Conservation (phyloP, 352 stramenopile genomes). For the Phytopythium montanum region DNA sequence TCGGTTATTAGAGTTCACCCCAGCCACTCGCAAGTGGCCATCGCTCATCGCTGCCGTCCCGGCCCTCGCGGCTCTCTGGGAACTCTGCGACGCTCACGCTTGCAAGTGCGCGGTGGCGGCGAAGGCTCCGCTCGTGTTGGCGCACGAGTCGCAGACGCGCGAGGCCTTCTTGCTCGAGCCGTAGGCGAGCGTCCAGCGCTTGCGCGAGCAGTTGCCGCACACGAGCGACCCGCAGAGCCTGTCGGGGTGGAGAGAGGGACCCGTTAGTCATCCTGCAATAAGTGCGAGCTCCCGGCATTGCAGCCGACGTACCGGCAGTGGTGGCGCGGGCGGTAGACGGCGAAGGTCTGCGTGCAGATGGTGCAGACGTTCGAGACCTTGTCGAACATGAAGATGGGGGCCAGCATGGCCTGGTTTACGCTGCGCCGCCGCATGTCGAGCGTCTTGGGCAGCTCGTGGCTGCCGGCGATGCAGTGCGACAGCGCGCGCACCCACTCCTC, state of each 20-base stretch:
- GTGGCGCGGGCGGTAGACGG: conserved; percentile 77
- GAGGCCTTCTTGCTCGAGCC: conserved; percentile 77
- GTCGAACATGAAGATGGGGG: conserved; percentile 87
- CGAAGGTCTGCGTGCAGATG: conserved; percentile 79
- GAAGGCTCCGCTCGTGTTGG: conserved; percentile 34
- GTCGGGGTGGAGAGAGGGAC: not conserved
- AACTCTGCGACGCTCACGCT: not conserved
- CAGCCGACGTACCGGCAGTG: conserved; percentile 61
- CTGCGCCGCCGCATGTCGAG: conserved; percentile 59
- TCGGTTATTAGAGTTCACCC: not conserved
- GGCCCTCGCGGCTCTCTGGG: not conserved
- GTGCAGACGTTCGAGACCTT: conserved; percentile 85
- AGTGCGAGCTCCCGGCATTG: not conserved
- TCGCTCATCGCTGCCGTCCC: not conserved
- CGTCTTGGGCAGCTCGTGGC: conserved; percentile 30
- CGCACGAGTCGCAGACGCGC: conserved; percentile 72
- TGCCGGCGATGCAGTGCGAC: conserved; percentile 69
- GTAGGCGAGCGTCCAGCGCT: conserved; percentile 75
- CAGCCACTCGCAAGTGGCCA: not conserved
- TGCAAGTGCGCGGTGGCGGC: conserved; percentile 14
- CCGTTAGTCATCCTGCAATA: not conserved
- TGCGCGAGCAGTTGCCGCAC: conserved; percentile 78
- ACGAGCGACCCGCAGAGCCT: conserved; percentile 80
- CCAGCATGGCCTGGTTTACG: conserved; percentile 68
- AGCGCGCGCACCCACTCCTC: conserved; percentile 83